Percentiles rank a stretch among this genome's conserved stretches.
phyloP scores from a whole-genome alignment of 371 early-diverging fungal species.

The Mycotypha africana region DNA sequence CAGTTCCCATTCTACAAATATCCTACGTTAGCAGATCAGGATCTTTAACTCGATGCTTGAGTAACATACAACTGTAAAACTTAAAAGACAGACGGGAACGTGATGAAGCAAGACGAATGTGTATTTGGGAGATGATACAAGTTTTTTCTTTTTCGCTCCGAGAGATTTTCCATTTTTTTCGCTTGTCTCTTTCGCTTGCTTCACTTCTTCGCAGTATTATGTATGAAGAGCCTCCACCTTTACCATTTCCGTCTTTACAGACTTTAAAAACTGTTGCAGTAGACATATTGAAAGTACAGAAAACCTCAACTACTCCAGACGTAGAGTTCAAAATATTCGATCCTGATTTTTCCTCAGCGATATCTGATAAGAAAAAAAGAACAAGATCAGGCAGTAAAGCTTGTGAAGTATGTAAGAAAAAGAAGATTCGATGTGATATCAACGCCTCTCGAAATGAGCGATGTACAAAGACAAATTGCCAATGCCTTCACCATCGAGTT shows the following conservation, averaged over 20 bases:
- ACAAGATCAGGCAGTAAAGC: conserved; percentile 4
- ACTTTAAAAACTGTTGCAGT: conserved; percentile 8
- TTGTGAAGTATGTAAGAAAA: conserved; percentile 16
- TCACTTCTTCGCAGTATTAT: conserved; percentile 1
- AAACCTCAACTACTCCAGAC: conserved; percentile 11
- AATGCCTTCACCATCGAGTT: conserved; percentile 15
- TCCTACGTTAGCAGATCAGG: too few relatives aligned
- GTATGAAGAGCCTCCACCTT: conserved; percentile 9
- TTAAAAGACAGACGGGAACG: too few relatives aligned
- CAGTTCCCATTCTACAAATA: too few relatives aligned
- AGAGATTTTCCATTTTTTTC: not conserved
- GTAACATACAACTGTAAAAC: too few relatives aligned
- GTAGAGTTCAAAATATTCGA: conserved; percentile 8
- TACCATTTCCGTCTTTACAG: conserved; percentile 17
- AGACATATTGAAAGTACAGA: conserved; percentile 5
- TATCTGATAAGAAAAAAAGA: not conserved
- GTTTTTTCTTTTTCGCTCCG: not conserved
- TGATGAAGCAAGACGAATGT: too few relatives aligned
- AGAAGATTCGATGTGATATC: conserved; percentile 16
- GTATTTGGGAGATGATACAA: too few relatives aligned
- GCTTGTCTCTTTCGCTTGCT: conserved; percentile 1
- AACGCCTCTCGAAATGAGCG: conserved; percentile 4
- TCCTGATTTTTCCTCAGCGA: not conserved
- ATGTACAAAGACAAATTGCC: conserved; percentile 10
- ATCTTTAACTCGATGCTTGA: too few relatives aligned